phyloP scores from a whole-genome alignment of 83 land plant genomes.

The Diphasiastrum complanatum region DNA sequence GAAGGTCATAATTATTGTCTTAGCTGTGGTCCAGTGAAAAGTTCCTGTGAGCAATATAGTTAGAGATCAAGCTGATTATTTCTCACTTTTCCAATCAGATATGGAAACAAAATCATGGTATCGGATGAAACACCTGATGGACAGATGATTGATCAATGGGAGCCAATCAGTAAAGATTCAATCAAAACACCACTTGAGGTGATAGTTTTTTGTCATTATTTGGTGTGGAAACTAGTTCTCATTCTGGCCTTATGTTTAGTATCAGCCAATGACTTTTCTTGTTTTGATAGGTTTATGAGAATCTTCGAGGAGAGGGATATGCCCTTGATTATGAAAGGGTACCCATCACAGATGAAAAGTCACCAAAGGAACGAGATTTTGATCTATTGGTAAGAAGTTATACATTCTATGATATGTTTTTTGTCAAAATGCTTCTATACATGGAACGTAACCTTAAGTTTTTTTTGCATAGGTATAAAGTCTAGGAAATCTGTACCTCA shows the following conservation, averaged over 20 bases:
- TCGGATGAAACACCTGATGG: conserved; percentile 98
- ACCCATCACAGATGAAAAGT: conserved; percentile 95
- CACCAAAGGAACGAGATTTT: conserved; percentile 92
- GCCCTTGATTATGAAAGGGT: conserved; percentile 88
- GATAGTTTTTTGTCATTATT: not conserved
- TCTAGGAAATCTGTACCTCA: no score
- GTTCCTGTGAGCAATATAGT: no score
- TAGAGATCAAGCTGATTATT: no score
- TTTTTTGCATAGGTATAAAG: no score
- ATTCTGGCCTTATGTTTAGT: not conserved
- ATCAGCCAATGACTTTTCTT: conserved; percentile 7
- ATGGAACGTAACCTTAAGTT: no score
- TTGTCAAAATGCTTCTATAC: no score
- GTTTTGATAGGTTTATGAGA: conserved; percentile 76
- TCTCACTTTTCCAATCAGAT: conserved; percentile 40
- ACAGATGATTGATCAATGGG: conserved; percentile 99
- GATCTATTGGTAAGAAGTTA: conserved; percentile 54
- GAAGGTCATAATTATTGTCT: no score
- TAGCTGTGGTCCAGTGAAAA: no score
- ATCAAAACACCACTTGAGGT: conserved; percentile 93
- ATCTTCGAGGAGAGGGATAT: conserved; percentile 61
- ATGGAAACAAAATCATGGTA: conserved; percentile 79
- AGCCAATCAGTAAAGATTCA: conserved; percentile 56
- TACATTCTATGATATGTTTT: not conserved
- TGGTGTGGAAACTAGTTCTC: no score